Conservation (phyloP, 2,329 filamentous ascomycete genomes). For the Cladophialophora bantiana region DNA sequence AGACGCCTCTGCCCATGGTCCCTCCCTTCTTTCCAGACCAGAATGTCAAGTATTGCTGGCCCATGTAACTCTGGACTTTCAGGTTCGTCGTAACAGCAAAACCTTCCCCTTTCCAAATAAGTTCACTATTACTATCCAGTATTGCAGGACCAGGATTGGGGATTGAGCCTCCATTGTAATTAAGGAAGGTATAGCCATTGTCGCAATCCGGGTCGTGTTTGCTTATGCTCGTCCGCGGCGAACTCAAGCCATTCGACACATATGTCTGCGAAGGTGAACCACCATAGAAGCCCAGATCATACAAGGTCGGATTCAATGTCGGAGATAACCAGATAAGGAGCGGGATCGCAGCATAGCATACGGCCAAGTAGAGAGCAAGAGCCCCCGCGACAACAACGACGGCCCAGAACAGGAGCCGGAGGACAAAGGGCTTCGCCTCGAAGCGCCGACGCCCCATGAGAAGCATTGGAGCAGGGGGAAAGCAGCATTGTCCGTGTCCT, state of each 20-base stretch:
- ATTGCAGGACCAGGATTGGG: constrained; percentile 52
- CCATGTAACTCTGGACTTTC: constrained; percentile 54
- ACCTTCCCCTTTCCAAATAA: constrained; percentile 54
- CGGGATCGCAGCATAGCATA: constrained; percentile 22
- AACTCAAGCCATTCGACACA: constrained; percentile 28
- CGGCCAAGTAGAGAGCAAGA: constrained; percentile 16
- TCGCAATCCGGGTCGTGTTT: constrained; percentile 46
- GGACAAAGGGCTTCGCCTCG: constrained; percentile 19
- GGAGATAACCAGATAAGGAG: constrained; percentile 28
- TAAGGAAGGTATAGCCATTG: constrained; percentile 51
- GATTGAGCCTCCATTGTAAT: constrained; percentile 48
- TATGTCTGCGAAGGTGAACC: constrained; percentile 26
- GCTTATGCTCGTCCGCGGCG: constrained; percentile 40
- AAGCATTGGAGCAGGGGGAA: constrained; percentile 11
- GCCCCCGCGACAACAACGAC: constrained; percentile 10
- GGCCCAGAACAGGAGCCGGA: constrained; percentile 13
- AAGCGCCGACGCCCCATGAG: constrained; percentile 3
- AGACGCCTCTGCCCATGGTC: constrained; percentile 56
- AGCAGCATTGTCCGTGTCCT: constrained; percentile 12
- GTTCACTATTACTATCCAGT: constrained; percentile 52
- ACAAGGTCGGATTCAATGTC: constrained; percentile 27
- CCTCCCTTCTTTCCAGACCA: constrained; percentile 58
- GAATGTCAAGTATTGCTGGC: constrained; percentile 56
- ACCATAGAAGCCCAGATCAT: constrained; percentile 35
- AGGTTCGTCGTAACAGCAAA: constrained; percentile 54